A percentile compares a stretch with the other conserved stretches of the same genome.
These are phyloP conservation scores for Leptographium procerum DNA, from an alignment of 2,329 filamentous ascomycete genomes.

Conservation along the genomic window DNA sequence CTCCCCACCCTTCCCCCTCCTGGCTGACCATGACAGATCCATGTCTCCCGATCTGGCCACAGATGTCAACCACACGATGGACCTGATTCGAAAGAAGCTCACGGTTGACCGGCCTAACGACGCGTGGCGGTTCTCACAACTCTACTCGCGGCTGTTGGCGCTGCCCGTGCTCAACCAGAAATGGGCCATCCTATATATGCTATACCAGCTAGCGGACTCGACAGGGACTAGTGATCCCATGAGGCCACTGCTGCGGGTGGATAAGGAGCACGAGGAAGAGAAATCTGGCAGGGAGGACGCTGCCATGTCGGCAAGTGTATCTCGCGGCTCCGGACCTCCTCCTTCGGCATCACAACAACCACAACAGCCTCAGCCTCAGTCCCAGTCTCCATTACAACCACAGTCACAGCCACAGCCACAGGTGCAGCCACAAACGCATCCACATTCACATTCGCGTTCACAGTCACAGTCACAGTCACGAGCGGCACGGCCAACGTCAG, in stretches of 20 bases:
- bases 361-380: background rate
- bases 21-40: constrained; percentile 5
- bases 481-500: constrained; percentile 15
- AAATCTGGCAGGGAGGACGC: background rate
- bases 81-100: constrained; percentile 82
- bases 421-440: background rate
- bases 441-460: background rate
- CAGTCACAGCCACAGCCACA: background rate
- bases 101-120: constrained; percentile 67
- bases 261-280: constrained; percentile 6
- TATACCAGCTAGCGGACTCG: constrained; percentile 71
- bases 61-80: constrained; percentile 83
- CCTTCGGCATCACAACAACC: background rate
- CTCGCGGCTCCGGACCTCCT: background rate
- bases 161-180: constrained; percentile 89
- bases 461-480: background rate
- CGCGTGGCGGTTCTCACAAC: constrained; percentile 75
- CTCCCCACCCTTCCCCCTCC: background rate
- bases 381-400: background rate
- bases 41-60: constrained; percentile 44
- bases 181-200: constrained; percentile 89
- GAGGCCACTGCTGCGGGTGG: constrained; percentile 26
- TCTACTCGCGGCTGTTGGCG: constrained; percentile 81
- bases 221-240: constrained; percentile 42
- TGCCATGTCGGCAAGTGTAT: background rate